Conservation (phyloP, 23 red algal genomes). For the Cyanidioschyzon merolae region DNA sequence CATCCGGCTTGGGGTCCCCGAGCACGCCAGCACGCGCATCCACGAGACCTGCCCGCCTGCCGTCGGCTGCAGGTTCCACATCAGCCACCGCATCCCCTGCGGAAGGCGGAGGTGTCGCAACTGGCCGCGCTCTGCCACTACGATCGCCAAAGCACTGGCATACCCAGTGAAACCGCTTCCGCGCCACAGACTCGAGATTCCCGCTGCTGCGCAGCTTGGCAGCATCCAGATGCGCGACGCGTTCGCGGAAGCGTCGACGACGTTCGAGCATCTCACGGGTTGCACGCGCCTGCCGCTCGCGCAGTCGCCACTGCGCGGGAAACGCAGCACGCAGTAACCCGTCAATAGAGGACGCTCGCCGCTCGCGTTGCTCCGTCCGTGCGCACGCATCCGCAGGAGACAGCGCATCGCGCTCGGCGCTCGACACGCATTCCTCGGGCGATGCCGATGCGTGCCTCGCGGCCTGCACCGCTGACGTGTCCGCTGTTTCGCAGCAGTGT, state of each 20-base stretch:
- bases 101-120: too few relatives aligned
- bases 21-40: too few relatives aligned
- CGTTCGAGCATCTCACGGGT: background rate
- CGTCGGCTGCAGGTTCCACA: too few relatives aligned
- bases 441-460: background rate
- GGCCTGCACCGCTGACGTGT: background rate
- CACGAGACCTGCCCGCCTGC: too few relatives aligned
- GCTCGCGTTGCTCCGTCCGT: background rate
- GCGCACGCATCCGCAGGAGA: background rate
- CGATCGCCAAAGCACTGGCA: too few relatives aligned
- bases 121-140: too few relatives aligned
- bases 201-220: background rate
- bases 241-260: background rate
- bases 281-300: background rate
- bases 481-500: background rate
- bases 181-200: too few relatives aligned
- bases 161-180: too few relatives aligned
- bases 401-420: background rate
- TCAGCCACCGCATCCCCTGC: too few relatives aligned
- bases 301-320: background rate
- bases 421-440: background rate
- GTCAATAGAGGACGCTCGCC: background rate
- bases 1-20: too few relatives aligned
- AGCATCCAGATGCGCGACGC: background rate
- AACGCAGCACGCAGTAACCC: constrained; percentile 4